Conservation (phyloP, 345 rosid genomes). For the Lumnitzera racemosa region DNA sequence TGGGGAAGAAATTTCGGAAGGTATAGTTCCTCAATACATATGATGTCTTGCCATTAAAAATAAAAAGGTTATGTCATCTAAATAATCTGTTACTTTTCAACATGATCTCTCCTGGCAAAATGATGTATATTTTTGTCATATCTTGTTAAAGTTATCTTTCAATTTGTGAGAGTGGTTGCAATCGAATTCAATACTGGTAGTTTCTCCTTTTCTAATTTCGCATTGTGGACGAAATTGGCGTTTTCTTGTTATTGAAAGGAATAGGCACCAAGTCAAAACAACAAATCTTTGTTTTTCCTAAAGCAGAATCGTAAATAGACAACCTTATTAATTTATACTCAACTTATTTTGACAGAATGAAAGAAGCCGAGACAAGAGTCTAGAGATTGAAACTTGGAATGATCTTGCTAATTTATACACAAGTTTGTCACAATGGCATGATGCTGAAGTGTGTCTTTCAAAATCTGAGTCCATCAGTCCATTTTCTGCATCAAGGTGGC, state of each 20-base stretch:
- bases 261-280: no score
- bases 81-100: no score
- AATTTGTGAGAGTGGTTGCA: no score
- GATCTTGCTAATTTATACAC: constrained; percentile 56
- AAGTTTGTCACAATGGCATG: constrained; percentile 53
- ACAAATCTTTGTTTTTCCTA: no score
- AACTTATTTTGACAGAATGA: constrained; percentile 13
- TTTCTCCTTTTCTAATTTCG: no score
- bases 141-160: no score
- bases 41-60: neutral
- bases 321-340: neutral
- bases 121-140: no score
- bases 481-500: constrained; percentile 49
- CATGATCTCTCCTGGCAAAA: no score
- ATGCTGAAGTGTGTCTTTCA: constrained; percentile 64
- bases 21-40: constrained; percentile 11
- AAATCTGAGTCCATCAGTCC: constrained; percentile 48
- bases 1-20: constrained; percentile 35
- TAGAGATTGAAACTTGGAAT: constrained; percentile 74
- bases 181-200: no score
- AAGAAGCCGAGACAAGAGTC: constrained; percentile 21
- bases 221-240: no score
- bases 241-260: no score
- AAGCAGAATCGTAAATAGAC: neutral
- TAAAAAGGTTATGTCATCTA: no score